Conservation (phyloP, 1,284 basidiomycete species). For the Cutaneotrichosporon dermatis region DNA sequence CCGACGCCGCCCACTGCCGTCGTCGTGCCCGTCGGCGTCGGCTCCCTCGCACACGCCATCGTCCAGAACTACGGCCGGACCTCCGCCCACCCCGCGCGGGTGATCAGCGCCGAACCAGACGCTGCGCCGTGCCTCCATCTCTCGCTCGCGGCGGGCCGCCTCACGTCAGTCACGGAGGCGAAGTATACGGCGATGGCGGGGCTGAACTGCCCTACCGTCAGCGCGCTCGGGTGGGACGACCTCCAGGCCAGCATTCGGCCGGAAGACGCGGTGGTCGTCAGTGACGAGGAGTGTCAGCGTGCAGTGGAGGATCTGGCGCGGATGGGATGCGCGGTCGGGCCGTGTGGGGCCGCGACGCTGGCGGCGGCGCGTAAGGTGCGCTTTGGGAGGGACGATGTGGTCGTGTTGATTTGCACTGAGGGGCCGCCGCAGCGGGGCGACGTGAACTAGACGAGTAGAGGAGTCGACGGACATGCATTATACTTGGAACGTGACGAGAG, state of each 20-base stretch:
- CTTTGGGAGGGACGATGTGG: constrained; percentile 9
- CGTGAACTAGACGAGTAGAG: too few species aligned
- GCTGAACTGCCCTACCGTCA: constrained; percentile 18
- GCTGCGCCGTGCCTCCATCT: constrained; percentile 15
- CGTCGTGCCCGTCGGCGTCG: constrained; percentile 20
- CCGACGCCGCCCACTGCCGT: constrained; percentile 5
- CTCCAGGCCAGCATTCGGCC: constrained; percentile 5
- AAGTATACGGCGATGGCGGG: constrained; percentile 17
- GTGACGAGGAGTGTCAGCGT: constrained; percentile 6
- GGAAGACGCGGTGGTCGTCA: constrained; percentile 15
- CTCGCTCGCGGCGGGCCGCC: constrained; percentile 5
- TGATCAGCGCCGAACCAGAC: constrained; percentile 16
- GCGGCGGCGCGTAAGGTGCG: constrained; percentile 13
- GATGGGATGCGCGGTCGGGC: constrained; percentile 8
- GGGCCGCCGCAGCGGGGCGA: constrained; percentile 6
- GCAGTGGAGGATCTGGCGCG: constrained; percentile 3
- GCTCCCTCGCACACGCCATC: constrained; percentile 17
- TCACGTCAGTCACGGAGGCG: background rate
- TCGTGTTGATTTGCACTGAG: constrained; percentile 20
- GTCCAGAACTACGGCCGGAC: constrained; percentile 9
- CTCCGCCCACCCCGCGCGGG: background rate
- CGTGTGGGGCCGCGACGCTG: constrained; percentile 17
- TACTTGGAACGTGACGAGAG: too few species aligned
- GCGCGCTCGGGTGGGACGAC: constrained; percentile 13
- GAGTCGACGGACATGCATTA: too few species aligned